Evolutionary conservation across 1,284 basidiomycete genomes (phyloP), one percentile per base, ranked within the genome.

Genomic region (Trametes sp.): DNA sequence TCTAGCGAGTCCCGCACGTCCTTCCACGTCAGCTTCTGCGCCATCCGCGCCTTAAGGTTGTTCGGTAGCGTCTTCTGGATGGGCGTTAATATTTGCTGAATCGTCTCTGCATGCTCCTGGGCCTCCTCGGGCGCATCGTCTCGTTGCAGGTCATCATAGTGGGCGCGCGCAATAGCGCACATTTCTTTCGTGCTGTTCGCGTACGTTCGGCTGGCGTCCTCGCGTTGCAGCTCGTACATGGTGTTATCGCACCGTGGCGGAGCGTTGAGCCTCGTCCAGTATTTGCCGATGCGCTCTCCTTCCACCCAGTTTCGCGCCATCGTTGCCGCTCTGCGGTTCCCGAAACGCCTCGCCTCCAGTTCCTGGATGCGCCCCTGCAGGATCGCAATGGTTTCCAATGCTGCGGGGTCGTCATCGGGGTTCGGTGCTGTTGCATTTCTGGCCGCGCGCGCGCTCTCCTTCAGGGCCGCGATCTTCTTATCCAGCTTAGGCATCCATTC

Each of bases 241-340:
- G 21, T 35, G 14, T 21, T 35, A 23, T 50, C 48, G 11, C 2
- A 16, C 19, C n/a, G 35, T 14, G 28, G 42, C 4, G 38, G 48
- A 2, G 48, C 48, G 31, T 76, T 75, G 0, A 71, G 28, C 2
- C 54, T 55, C 1, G 70, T 69, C 77, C 78, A 80, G 54, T 68
- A 70, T 56, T 73, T 74, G 14, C 55, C 54, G 0, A 75, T 68
- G 1, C 68, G 73, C 57, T 81, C 78, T 0, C 74, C 74, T 46
- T 76, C 63, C 1, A 74, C 19, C 1, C 62, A 55, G 63, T 64
- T 6, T 5, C n/a, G 24, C 14, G 54, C 54, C 8, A 7, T 6
- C 7, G 14, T 21, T 2, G 23, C 11, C 2, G 29, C 31, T 13
- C 48, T 7, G 29, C 31, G 28, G 2, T 35, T 2, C 10, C 28